Conservation (phyloP, 768 basidiomycete genomes). For the Cystobasidium onofrii region DNA sequence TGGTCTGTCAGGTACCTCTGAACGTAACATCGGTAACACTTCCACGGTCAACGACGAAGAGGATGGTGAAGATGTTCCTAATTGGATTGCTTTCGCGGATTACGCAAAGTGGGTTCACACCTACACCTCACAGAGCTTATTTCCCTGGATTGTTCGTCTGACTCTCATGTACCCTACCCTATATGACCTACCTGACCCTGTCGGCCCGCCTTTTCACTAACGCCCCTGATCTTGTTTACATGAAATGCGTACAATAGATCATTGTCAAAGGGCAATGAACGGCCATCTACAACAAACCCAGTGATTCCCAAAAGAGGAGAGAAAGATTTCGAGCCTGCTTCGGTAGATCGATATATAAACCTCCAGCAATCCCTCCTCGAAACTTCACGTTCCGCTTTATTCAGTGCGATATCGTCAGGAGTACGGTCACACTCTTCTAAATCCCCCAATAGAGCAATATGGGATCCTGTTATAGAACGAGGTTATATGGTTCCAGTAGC, state of each 20-base stretch:
- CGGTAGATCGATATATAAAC: conserved; percentile 47
- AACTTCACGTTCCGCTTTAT: conserved; percentile 69
- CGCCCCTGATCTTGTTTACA: too few relatives aligned
- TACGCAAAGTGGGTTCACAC: conserved; percentile 34
- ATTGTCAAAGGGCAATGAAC: conserved; percentile 6
- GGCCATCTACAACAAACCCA: conserved; percentile 46
- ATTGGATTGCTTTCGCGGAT: conserved; percentile 38
- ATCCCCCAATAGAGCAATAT: conserved; percentile 66
- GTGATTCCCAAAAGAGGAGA: conserved; percentile 92
- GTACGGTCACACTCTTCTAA: conserved; percentile 37
- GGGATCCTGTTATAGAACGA: conserved; percentile 61
- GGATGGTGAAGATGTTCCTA: conserved; percentile 39
- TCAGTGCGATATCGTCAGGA: conserved; percentile 56
- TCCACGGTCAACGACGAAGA: conserved; percentile 33
- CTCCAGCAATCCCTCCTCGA: conserved; percentile 74
- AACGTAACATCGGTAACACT: neutral
- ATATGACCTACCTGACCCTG: neutral
- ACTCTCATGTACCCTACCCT: neutral
- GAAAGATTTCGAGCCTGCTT: conserved; percentile 89
- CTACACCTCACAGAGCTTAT: too few relatives aligned
- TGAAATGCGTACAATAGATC: neutral
- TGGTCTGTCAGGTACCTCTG: neutral
- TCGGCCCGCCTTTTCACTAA: too few relatives aligned
- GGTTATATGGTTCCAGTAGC: conserved; percentile 44
- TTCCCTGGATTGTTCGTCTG: too few relatives aligned